Percentiles rank a stretch among this genome's conserved stretches.
Evolutionary conservation across 208 protist species (phyloP).

Genomic region (Acanthamoeba lenticulata): DNA sequence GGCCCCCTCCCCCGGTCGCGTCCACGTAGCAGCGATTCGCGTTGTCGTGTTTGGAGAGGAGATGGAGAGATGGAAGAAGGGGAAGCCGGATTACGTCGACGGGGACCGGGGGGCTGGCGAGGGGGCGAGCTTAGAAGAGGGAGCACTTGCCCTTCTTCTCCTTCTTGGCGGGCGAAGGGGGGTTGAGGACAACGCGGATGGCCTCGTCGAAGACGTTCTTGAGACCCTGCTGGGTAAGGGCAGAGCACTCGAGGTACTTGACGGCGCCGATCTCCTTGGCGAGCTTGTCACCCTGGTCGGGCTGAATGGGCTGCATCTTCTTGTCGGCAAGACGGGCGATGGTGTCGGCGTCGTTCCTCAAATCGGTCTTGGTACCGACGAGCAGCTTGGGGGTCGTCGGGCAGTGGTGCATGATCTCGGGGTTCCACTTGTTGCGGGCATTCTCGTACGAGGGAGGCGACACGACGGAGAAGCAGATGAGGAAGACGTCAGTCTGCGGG

Average conservation of each 20-base stretch:
- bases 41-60: too few species aligned
- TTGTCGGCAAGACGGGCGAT: slow-evolving; percentile 79
- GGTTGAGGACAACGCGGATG: slow-evolving; percentile 78
- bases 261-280: slow-evolving; percentile 87
- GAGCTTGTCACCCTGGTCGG: slow-evolving; percentile 81
- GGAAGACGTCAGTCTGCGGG: slow-evolving; percentile 89
- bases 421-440: slow-evolving; percentile 83
- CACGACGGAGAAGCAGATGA: slow-evolving; percentile 88
- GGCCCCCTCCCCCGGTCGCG: too few species aligned
- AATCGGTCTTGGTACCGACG: slow-evolving; percentile 93
- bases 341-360: slow-evolving; percentile 85
- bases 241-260: slow-evolving; percentile 93
- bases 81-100: too few species aligned
- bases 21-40: too few species aligned
- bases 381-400: slow-evolving; percentile 89
- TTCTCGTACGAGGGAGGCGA: slow-evolving; percentile 87
- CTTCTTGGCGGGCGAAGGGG: background rate
- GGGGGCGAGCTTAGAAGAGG: background rate
- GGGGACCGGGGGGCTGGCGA: too few species aligned
- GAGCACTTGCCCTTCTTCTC: background rate
- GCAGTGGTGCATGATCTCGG: slow-evolving; percentile 88
- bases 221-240: slow-evolving; percentile 90
- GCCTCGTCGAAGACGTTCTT: slow-evolving; percentile 89
- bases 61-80: too few species aligned
- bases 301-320: slow-evolving; percentile 77